These are phyloP conservation scores for Schizosaccharomyces osmophilus DNA, from an alignment of 805 yeast species.

Conservation along the genomic window DNA sequence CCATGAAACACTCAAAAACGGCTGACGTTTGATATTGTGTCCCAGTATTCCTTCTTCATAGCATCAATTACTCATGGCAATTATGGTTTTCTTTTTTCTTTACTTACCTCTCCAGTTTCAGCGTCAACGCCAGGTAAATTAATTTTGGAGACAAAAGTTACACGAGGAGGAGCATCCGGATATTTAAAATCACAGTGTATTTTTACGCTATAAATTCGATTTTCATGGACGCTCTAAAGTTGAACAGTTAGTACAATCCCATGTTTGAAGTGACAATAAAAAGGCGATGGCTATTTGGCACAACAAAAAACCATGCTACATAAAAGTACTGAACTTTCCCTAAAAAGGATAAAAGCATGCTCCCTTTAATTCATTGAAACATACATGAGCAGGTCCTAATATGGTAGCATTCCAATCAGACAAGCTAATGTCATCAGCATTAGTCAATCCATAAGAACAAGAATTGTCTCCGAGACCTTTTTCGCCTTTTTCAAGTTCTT, in stretches of 20 bases:
- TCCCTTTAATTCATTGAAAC: background rate
- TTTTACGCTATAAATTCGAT: slow-evolving; percentile 66
- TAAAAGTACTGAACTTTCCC: no score
- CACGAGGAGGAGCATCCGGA: slow-evolving; percentile 74
- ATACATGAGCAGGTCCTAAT: slow-evolving; percentile 73
- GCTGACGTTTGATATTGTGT: slow-evolving; percentile 13
- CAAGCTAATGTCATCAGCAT: slow-evolving; percentile 78
- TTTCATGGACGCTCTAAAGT: slow-evolving; percentile 45
- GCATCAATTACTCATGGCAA: background rate
- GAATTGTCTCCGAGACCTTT: slow-evolving; percentile 93
- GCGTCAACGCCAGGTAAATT: slow-evolving; percentile 78
- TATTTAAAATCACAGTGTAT: slow-evolving; percentile 63
- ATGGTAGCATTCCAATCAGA: slow-evolving; percentile 95
- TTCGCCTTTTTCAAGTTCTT: slow-evolving; percentile 93
- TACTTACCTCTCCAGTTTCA: slow-evolving; percentile 22
- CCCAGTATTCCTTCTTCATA: background rate
- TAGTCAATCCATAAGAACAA: slow-evolving; percentile 80
- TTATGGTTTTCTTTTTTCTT: background rate
- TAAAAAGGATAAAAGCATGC: background rate
- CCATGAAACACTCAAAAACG: background rate
- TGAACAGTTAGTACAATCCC: background rate
- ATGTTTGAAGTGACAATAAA: background rate
- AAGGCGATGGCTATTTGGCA: background rate
- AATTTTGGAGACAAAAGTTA: slow-evolving; percentile 56
- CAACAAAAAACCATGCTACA: background rate